A percentile compares a stretch with the other conserved stretches of the same genome.
Conservation (phyloP, 1,139 yeast species). For the Debaryomyces nepalensis region DNA sequence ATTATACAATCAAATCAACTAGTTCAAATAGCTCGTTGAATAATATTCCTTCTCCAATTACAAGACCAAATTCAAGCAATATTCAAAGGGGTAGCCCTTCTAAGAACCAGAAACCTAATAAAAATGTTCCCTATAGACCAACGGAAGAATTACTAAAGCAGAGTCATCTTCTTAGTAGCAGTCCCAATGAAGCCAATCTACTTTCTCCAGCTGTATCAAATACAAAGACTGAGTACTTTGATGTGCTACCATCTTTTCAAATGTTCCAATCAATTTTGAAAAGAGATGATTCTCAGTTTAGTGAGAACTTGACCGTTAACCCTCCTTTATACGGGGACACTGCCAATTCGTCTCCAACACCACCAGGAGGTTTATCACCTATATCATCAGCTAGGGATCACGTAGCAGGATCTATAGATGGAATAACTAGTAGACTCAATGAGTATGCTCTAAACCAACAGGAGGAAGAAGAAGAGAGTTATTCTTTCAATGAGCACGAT, state of each 20-base stretch:
- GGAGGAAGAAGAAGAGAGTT: constrained; percentile 27
- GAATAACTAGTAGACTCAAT: constrained; percentile 23
- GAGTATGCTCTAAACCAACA: constrained; percentile 21
- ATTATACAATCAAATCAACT: constrained; percentile 12
- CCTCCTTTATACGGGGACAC: constrained; percentile 51
- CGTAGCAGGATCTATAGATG: constrained; percentile 18
- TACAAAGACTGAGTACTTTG: constrained; percentile 52
- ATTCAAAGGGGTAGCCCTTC: not conserved
- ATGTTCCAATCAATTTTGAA: constrained; percentile 62
- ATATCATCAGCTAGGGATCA: constrained; percentile 9
- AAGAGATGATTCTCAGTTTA: constrained; percentile 49
- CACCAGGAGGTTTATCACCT: constrained; percentile 23
- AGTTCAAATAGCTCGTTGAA: not conserved
- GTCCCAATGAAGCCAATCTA: constrained; percentile 23
- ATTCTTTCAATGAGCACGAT: constrained; percentile 29
- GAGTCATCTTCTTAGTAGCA: constrained; percentile 30
- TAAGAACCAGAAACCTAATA: not conserved
- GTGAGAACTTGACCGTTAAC: constrained; percentile 37
- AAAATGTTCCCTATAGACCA: constrained; percentile 40
- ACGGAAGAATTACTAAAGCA: constrained; percentile 41
- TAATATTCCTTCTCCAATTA: not conserved
- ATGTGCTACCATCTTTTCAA: constrained; percentile 65
- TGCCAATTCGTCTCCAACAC: constrained; percentile 33
- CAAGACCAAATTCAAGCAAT: not conserved
- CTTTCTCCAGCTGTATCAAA: constrained; percentile 32